A percentile compares a stretch with the other conserved stretches of the same genome.
Evolutionary conservation across 257 asterid species (phyloP).

Genomic region (Echites panduratus): DNA sequence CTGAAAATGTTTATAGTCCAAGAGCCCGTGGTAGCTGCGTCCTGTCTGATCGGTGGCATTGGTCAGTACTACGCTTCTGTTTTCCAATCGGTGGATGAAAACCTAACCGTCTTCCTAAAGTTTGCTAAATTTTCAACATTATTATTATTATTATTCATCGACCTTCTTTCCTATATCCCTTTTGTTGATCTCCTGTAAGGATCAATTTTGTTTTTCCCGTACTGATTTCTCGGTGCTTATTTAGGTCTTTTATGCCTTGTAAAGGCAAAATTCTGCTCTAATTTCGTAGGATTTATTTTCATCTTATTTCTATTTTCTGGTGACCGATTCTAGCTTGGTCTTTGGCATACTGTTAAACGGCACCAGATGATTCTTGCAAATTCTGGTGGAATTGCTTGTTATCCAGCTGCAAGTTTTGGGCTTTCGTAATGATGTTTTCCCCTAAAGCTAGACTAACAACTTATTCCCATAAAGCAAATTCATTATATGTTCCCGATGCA

Average conservation of each 20-base stretch:
- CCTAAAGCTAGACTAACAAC: background rate
- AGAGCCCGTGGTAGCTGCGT: conserved; percentile 84
- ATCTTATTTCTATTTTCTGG: background rate
- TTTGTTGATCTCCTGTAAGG: background rate
- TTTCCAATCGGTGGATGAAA: background rate
- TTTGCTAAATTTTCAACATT: background rate
- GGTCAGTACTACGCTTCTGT: conserved; percentile 36
- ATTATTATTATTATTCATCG: background rate
- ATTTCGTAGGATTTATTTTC: background rate
- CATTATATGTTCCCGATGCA: too few relatives aligned
- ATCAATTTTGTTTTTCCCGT: background rate
- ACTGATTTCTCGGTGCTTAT: background rate
- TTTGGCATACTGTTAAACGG: background rate
- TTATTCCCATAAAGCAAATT: too few relatives aligned
- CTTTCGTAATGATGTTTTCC: background rate
- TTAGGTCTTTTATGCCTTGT: background rate
- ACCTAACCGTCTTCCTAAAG: background rate
- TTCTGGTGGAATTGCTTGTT: background rate
- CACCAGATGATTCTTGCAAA: background rate
- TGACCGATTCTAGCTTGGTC: background rate
- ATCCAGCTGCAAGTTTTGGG: background rate
- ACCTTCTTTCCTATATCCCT: background rate
- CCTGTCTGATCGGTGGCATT: conserved; percentile 80
- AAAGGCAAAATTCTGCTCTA: background rate
- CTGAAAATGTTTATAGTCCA: conserved; percentile 71